These are phyloP conservation scores for Globisporangium cystogenes DNA, from an alignment of 352 stramenopile genomes.

Conservation along the genomic window DNA sequence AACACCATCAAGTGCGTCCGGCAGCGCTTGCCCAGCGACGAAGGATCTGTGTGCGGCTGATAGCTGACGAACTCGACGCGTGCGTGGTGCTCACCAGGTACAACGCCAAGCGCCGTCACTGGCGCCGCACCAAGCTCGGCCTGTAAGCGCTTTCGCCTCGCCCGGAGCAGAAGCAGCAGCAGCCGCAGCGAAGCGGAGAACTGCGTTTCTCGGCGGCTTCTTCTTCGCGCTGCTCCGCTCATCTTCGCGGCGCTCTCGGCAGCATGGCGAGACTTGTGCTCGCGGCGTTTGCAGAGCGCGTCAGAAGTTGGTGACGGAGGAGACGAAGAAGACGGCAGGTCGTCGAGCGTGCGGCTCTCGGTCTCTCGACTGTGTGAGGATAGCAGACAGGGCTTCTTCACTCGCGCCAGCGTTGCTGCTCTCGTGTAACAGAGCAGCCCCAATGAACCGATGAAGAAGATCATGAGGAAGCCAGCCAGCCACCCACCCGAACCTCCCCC, in stretches of 20 bases:
- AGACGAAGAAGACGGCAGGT: background rate
- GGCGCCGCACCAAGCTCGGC: slow-evolving; percentile 99
- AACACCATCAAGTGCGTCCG: slow-evolving; percentile 95
- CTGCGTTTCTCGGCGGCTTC: background rate
- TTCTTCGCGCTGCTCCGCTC: background rate
- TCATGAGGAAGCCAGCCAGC: slow-evolving; percentile 1
- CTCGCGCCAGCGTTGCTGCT: slow-evolving; percentile 1
- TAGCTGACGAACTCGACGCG: background rate
- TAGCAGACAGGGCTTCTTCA: slow-evolving; percentile 1
- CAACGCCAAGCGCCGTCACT: slow-evolving; percentile 99
- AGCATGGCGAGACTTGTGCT: background rate
- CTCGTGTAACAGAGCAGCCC: background rate
- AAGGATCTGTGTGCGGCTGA: background rate
- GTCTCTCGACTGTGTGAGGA: slow-evolving; percentile 1
- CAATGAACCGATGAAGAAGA: slow-evolving; percentile 3
- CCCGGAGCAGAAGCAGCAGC: background rate
- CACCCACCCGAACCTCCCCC: background rate
- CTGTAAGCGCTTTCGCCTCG: slow-evolving; percentile 87
- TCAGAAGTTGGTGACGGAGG: background rate
- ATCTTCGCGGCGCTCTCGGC: background rate
- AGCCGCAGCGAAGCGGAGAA: slow-evolving; percentile 6
- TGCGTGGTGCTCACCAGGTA: slow-evolving; percentile 69
- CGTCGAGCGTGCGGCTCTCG: background rate
- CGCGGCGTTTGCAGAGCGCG: background rate
- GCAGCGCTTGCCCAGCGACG: no score